These are phyloP conservation scores for Kalaharituber pfeilii DNA, from an alignment of 2,329 filamentous ascomycete genomes.

Conservation along the genomic window DNA sequence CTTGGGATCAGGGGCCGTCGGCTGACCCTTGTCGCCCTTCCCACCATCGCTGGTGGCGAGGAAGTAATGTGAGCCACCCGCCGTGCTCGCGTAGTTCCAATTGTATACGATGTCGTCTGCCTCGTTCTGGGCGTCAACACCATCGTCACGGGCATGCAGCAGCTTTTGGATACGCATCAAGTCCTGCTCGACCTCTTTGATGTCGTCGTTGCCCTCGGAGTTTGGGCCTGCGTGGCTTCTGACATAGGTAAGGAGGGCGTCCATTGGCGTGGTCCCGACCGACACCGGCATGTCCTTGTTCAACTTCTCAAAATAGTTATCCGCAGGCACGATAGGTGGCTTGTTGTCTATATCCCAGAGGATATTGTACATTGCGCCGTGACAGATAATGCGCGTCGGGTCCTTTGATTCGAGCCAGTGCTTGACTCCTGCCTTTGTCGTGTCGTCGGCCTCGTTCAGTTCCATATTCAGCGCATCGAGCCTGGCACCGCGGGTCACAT, in stretches of 20 bases:
- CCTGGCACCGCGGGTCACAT: slow-evolving; percentile 1
- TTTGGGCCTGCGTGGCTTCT: slow-evolving; percentile 14
- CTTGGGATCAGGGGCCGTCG: background rate
- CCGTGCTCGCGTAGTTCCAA: slow-evolving; percentile 22
- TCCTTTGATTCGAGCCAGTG: slow-evolving; percentile 8
- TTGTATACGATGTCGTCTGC: slow-evolving; percentile 25
- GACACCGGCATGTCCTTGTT: slow-evolving; percentile 18
- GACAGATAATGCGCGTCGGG: slow-evolving; percentile 22
- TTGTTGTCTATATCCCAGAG: slow-evolving; percentile 24
- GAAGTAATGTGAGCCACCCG: slow-evolving; percentile 23
- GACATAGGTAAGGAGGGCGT: slow-evolving; percentile 27
- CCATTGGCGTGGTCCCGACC: slow-evolving; percentile 29
- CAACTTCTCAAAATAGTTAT: slow-evolving; percentile 13
- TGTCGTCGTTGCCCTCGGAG: slow-evolving; percentile 6
- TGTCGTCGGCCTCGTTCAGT: slow-evolving; percentile 5
- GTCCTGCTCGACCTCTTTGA: slow-evolving; percentile 10
- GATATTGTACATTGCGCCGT: slow-evolving; percentile 29
- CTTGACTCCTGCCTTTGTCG: slow-evolving; percentile 14
- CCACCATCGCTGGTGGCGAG: slow-evolving; percentile 17
- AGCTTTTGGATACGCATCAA: slow-evolving; percentile 22
- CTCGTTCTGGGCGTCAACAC: slow-evolving; percentile 24
- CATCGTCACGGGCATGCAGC: slow-evolving; percentile 24
- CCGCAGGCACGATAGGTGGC: slow-evolving; percentile 25
- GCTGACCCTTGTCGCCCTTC: background rate
- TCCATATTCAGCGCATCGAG: slow-evolving; percentile 21